Evolutionary conservation across 179 eudicot genomes (phyloP), one percentile per base, ranked within the genome.

Genomic region (Beta lomatogona): DNA sequence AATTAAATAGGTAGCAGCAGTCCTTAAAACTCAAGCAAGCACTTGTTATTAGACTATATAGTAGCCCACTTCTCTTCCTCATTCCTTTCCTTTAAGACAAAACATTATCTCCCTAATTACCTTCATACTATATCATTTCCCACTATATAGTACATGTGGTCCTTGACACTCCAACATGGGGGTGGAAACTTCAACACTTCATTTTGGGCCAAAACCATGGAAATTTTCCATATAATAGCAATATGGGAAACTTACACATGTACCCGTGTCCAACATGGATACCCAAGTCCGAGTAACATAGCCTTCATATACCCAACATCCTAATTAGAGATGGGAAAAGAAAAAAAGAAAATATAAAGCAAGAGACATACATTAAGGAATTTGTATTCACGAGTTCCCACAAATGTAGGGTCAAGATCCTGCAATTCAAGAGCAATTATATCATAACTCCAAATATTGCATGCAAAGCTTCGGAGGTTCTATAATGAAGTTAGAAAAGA

Each of bases 361-460:
- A 73, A 82, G 81, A 54, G 52, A 86, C 94, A 77, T 91, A 95
- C 97, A 74, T 87, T 72, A 80, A 92, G 88, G 75, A 92, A 85
- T 83, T 71, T 86, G 89, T 70, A 86, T 80, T 92, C 97, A 25
- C 93, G 92, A 18, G 97, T 87, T 70, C 94, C 92, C 16, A 86
- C 77, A 85, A 92, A 92, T 36, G 97, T 89, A 45, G 97, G 94
- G 86, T 91, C 92, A 87, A 92, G 78, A 61, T 86, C 91, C 97
- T 92, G 88, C 82, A 85, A 71, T 75, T 15, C 52, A 80, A 71
- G 45, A 9, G 16, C 72, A 79, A 46, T 64, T 59, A 5, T 0
- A 71, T 63, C 12, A 78, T 12, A 46, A 52, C 36, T 57, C 54
- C 31, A 44, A 12, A 41, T 48, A 9, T 44, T 36, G 25, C 68